Conservation (phyloP, 2,329 filamentous ascomycete genomes). For the Fusarium sororula region DNA sequence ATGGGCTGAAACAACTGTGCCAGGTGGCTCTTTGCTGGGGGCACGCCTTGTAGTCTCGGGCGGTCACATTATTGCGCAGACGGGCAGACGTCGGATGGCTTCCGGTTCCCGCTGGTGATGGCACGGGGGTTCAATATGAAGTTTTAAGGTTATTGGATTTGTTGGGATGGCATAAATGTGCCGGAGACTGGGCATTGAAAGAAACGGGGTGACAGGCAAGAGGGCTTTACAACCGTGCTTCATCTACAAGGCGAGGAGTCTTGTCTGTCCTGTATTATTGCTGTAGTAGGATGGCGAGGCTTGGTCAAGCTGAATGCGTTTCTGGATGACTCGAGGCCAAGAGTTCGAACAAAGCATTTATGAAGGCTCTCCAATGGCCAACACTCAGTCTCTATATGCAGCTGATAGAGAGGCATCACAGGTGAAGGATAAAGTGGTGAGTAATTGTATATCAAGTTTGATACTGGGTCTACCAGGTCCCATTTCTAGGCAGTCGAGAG, state of each 20-base stretch:
- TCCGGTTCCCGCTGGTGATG: constrained; percentile 52
- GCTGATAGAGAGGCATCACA: not conserved
- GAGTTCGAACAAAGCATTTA: not conserved
- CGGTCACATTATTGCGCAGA: constrained; percentile 57
- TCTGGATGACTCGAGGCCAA: not conserved
- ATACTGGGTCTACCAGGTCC: not conserved
- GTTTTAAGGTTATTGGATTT: constrained; percentile 12
- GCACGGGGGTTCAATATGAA: constrained; percentile 44
- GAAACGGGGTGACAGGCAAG: not conserved
- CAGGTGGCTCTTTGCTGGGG: constrained; percentile 50
- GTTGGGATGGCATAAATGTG: not conserved
- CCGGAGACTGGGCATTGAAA: not conserved
- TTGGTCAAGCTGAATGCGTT: not conserved
- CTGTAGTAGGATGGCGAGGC: not conserved
- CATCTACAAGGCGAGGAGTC: not conserved
- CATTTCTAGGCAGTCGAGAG: not conserved
- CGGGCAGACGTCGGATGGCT: constrained; percentile 58
- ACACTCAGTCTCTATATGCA: too few relatives aligned
- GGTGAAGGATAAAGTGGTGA: too few relatives aligned
- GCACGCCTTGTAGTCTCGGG: constrained; percentile 56
- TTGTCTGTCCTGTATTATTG: not conserved
- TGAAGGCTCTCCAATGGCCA: not conserved
- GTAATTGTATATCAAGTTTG: not conserved
- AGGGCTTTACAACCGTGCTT: too few relatives aligned
- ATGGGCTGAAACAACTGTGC: constrained; percentile 7